A percentile compares a stretch with the other conserved stretches of the same genome.
Conservation (phyloP, 495 filamentous ascomycete species). For the Penicillium odoratum region DNA sequence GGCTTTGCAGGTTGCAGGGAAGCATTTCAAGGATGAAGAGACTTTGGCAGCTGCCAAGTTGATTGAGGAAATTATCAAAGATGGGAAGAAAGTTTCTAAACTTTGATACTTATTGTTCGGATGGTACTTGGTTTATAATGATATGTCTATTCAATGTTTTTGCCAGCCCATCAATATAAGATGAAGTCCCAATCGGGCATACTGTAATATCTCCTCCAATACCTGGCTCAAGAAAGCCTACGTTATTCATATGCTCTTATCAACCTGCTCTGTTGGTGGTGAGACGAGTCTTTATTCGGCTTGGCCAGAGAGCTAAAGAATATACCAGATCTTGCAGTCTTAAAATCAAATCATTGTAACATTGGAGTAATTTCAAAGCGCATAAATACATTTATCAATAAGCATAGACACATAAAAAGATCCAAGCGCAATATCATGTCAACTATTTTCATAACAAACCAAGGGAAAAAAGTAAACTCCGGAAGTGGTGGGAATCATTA, state of each 20-base stretch:
- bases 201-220: too few relatives aligned
- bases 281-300: too few relatives aligned
- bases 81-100: slow-evolving; percentile 6
- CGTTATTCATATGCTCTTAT: too few relatives aligned
- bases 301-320: too few relatives aligned
- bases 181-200: too few relatives aligned
- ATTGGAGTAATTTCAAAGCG: neutral
- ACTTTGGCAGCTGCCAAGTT: slow-evolving; percentile 37
- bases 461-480: slow-evolving; percentile 14
- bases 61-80: slow-evolving; percentile 30
- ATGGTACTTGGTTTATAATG: too few relatives aligned
- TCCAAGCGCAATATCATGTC: slow-evolving; percentile 11
- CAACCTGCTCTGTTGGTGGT: too few relatives aligned
- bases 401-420: slow-evolving; percentile 17
- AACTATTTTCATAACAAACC: slow-evolving; percentile 22
- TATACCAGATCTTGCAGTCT: neutral
- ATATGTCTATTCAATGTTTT: too few relatives aligned
- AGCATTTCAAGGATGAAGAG: slow-evolving; percentile 45
- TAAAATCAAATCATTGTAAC: neutral
- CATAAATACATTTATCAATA: slow-evolving; percentile 9
- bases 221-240: too few relatives aligned
- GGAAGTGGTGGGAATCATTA: neutral
- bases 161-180: too few relatives aligned
- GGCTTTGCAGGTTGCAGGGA: slow-evolving; percentile 52
- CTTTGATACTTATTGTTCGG: slow-evolving; percentile 7